A percentile compares a stretch with the other conserved stretches of the same genome.
phyloP scores from a whole-genome alignment of 331 rosid species.

The Malus hybrid region DNA sequence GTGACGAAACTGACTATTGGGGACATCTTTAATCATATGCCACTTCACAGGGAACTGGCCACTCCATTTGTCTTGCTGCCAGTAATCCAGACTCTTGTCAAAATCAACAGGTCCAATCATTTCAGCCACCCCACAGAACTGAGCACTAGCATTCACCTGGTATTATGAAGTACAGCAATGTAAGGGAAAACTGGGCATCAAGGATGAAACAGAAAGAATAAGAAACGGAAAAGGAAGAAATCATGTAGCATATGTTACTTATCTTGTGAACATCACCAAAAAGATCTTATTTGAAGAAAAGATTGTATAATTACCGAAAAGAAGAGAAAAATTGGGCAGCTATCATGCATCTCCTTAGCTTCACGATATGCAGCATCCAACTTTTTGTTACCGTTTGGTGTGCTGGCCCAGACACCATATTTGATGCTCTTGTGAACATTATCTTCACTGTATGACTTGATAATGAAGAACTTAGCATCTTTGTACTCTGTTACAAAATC shows the following conservation, averaged over 20 bases:
- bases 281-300: not conserved
- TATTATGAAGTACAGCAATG: not conserved
- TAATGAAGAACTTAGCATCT: slow-evolving; percentile 71
- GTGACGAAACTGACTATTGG: slow-evolving; percentile 85
- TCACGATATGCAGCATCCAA: slow-evolving; percentile 71
- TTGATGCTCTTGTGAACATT: slow-evolving; percentile 89
- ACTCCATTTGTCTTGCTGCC: slow-evolving; percentile 95
- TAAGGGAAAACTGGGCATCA: not conserved
- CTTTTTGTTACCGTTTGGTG: slow-evolving; percentile 84
- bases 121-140: slow-evolving; percentile 92
- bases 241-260: not conserved
- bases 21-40: slow-evolving; percentile 80
- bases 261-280: not conserved
- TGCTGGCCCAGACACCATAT: slow-evolving; percentile 89
- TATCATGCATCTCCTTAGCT: slow-evolving; percentile 61
- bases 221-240: not conserved
- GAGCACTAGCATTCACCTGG: slow-evolving; percentile 91
- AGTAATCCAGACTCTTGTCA: slow-evolving; percentile 76
- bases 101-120: slow-evolving; percentile 87
- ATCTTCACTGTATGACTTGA: slow-evolving; percentile 86
- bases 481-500: slow-evolving; percentile 64
- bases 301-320: slow-evolving; percentile 54
- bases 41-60: slow-evolving; percentile 88
- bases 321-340: slow-evolving; percentile 63
- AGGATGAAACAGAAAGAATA: not conserved